A percentile compares a stretch with the other conserved stretches of the same genome.
Conservation (phyloP, 2,329 filamentous ascomycete genomes). For the Arthrobotrys conoides region DNA sequence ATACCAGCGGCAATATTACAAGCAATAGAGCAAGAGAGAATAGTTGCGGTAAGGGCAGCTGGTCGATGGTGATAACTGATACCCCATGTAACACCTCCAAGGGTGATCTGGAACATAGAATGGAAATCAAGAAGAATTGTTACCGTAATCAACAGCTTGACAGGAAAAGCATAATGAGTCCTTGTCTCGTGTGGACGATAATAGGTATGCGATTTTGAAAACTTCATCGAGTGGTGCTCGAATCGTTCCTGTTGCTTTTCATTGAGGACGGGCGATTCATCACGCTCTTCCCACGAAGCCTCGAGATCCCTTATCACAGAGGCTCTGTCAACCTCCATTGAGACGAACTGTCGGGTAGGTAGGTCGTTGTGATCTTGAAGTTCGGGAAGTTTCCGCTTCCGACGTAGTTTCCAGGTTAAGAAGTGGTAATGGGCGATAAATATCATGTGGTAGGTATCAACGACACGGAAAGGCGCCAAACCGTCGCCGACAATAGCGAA, state of each 20-base stretch:
- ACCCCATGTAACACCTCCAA: slow-evolving; percentile 83
- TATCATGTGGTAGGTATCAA: slow-evolving; percentile 90
- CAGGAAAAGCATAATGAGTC: slow-evolving; percentile 84
- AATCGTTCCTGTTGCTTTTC: slow-evolving; percentile 78
- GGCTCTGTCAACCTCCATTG: slow-evolving; percentile 69
- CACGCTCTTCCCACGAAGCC: slow-evolving; percentile 61
- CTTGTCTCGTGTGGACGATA: slow-evolving; percentile 90
- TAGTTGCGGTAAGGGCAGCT: slow-evolving; percentile 81
- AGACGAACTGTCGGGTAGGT: slow-evolving; percentile 69
- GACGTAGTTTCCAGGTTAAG: slow-evolving; percentile 76
- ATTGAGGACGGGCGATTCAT: slow-evolving; percentile 75
- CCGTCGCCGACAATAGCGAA: slow-evolving; percentile 80
- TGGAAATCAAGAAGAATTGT: slow-evolving; percentile 85
- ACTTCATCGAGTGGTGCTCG: slow-evolving; percentile 82
- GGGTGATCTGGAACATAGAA: slow-evolving; percentile 82
- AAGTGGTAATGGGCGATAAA: slow-evolving; percentile 82
- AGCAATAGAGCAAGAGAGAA: slow-evolving; percentile 82
- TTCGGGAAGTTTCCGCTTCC: slow-evolving; percentile 74
- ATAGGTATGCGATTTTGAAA: slow-evolving; percentile 86
- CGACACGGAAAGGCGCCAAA: slow-evolving; percentile 79
- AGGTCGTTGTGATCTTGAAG: slow-evolving; percentile 79
- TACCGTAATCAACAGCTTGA: slow-evolving; percentile 80
- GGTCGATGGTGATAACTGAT: slow-evolving; percentile 80
- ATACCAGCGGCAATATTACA: slow-evolving; percentile 84
- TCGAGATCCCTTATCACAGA: slow-evolving; percentile 63